phyloP scores from a whole-genome alignment of 352 stramenopile genomes.

The Elongisporangium senticosum region DNA sequence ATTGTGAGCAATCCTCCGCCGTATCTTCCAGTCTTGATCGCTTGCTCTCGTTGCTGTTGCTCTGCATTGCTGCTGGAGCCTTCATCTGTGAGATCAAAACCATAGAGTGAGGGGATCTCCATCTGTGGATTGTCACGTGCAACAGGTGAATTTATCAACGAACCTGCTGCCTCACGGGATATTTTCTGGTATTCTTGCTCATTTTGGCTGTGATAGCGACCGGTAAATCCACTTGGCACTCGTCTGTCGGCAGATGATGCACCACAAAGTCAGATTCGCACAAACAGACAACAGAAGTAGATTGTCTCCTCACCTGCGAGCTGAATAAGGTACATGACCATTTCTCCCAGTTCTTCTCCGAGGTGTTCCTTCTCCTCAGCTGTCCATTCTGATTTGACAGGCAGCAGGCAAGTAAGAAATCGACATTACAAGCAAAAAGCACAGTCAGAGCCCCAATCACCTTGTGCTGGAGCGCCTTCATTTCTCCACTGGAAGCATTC shows the following conservation, averaged over 20 bases:
- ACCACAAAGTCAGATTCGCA: neutral
- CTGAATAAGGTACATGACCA: slow-evolving; percentile 95
- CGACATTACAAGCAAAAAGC: neutral
- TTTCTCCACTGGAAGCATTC: slow-evolving; percentile 95
- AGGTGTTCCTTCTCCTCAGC: slow-evolving; percentile 86
- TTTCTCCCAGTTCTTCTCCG: slow-evolving; percentile 95
- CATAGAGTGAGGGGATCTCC: neutral
- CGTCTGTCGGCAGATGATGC: slow-evolving; percentile 28
- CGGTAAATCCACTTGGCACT: slow-evolving; percentile 88
- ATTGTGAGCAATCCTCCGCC: too few species aligned
- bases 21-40: neutral
- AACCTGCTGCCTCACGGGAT: slow-evolving; percentile 43
- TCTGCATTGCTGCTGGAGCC: neutral
- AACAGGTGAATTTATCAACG: neutral
- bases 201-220: slow-evolving; percentile 91
- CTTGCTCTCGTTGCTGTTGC: neutral
- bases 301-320: slow-evolving; percentile 52
- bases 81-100: neutral
- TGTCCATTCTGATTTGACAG: slow-evolving; percentile 45
- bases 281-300: neutral
- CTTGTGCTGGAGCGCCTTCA: slow-evolving; percentile 32
- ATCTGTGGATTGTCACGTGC: too few species aligned
- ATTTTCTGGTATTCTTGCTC: slow-evolving; percentile 85
- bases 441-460: neutral
- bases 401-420: slow-evolving; percentile 1